Base-by-base conservation (phyloP, 805 yeast species). In the Middelhovenomyces tepae region DNA sequence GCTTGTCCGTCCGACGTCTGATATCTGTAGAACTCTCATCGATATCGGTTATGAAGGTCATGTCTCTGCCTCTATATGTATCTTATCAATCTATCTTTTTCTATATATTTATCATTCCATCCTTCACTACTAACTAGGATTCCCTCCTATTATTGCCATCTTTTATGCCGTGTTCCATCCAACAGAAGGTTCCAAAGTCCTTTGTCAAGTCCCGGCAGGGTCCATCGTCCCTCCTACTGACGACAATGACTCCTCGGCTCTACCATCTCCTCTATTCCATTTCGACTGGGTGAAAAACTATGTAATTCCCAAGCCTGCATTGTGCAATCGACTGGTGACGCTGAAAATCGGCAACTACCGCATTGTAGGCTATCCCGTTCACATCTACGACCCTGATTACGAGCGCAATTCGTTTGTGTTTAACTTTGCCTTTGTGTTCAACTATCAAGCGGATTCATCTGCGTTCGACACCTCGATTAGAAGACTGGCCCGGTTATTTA, bases 111-210 rank as follows among this genome's bases (percentile, higher is more conserved):
- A 9, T 7, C 27, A 6, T 23, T 7, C 27, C 14, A 13, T 9
- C n/a, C n/a, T 17, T n/a, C 33, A 16, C n/a, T 15, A 25, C 24
- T 17, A 26, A 28, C 34, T 34, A 42, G 95, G 94, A 14, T 86
- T 87, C 51, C 80, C 78, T 5, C 94, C 94, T n/a, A 85, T 91
- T 11, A 67, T 73, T 37, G 91, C 95, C 2, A 65, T 86, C 28
- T 87, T 91, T 54, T 91, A 84, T 55, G 76, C 95, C 0, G 84
- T 83, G 0, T 91, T 91, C 57, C 96, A 91, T 48, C 96, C 96
- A 0, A 82, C 91, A 0, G 94, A 86, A 49, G 98, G 98, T 1
- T 79, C 97, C 0, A 85, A 86, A 57, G 87, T 89, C 4, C 70
- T 82, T 4, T 82, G 81, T 48, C 95, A 91, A 53, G 93, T 85